Evolutionary conservation across 495 filamentous ascomycete species (phyloP), one percentile per base, ranked within the genome.

Genomic region (Hypoxylon subgilvum): DNA sequence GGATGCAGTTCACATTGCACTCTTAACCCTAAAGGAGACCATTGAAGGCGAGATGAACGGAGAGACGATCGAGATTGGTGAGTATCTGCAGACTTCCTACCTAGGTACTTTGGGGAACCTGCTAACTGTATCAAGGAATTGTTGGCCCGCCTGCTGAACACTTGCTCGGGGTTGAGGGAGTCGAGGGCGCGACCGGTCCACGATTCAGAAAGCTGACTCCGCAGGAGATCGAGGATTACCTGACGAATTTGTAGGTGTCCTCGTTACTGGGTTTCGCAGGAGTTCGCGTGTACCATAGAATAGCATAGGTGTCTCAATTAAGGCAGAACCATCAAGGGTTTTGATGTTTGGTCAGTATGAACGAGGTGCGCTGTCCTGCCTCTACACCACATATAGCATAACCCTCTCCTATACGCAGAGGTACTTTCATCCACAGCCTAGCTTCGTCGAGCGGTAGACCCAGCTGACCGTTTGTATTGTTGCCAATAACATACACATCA

Each of bases 1-100:
- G 76, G 94, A 99, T 76, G 94, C 94, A 16, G 92, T 99, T 57
- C 93, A 97, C 77, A 99, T 99, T 81, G 94, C 94, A 42, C 82
- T 99, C 47, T 77, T 97, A 72, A 99, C 94, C 35, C 77, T 99
- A 72, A 99, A 99, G 82, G 94, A 99, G 83, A 96, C 92, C 21
- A 97, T 97, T 63, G 94, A 97, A 75, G 94, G 94, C 18, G 94
- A 98, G 78, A 97, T 97, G 94, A 97, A 90, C 68, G 94, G 94
- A 42, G 95, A 97, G 74, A 97, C 94, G 32, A 93, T 99, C 64
- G 94, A 99, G 80, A 96, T 99, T 67, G 93, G 93, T 93, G 69
- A 76, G 87, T 58, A n/a, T n/a, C n/a, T 39, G 35, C 10, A 35
- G 32, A 22, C 18, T 34, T 34, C 4, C 8, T 2, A 17, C n/a